Evolutionary conservation across 2,329 filamentous ascomycete genomes (phyloP), one percentile per base, ranked within the genome.

Genomic region (Lecanicillium sp.): DNA sequence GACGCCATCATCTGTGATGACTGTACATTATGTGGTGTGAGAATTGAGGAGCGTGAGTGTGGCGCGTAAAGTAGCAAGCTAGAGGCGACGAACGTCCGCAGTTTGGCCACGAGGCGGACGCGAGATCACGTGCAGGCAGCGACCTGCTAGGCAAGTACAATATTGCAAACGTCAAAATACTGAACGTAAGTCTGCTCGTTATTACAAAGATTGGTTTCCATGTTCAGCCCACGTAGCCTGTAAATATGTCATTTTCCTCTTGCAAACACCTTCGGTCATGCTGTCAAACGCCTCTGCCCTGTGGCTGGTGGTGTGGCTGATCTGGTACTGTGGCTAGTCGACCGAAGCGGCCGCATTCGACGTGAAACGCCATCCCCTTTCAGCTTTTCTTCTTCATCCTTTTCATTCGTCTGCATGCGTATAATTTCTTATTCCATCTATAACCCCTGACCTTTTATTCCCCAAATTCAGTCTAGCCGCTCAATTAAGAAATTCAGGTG

Each of bases 1-100:
- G 67, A 65, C 26, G 21, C 43, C 49, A 51, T 51, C 14, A 27
- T 44, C 41, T 44, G 21, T 10, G 32, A 32, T 19, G 23, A 32
- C 21, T 10, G 20, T 8, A 39, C 40, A 44, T 49, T 21, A 36
- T 44, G 14, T 38, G 14, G 19, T 10, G n/a, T 20, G 27, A 30
- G 29, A 26, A 26, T 29, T 12, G 14, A 8, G 14, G 24, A 12
- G 14, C 29, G 19, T 48, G 45, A 42, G 27, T 27, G 41, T 30
- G 6, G 32, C 46, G 46, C 46, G 46, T 48, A 17, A 20, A 44
- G 39, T 44, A 32, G 40, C 39, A 27, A 14, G 26, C 7, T 29
- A 12, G 26, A 29, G 26, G 7, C 12, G 26, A 29, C 7, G 26
- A 29, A 7, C 7, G 26, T 29, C 7, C 7, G 7, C 7, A 29